Conservation (phyloP, 2,329 filamentous ascomycete genomes). For the Colletotrichum scovillei region DNA sequence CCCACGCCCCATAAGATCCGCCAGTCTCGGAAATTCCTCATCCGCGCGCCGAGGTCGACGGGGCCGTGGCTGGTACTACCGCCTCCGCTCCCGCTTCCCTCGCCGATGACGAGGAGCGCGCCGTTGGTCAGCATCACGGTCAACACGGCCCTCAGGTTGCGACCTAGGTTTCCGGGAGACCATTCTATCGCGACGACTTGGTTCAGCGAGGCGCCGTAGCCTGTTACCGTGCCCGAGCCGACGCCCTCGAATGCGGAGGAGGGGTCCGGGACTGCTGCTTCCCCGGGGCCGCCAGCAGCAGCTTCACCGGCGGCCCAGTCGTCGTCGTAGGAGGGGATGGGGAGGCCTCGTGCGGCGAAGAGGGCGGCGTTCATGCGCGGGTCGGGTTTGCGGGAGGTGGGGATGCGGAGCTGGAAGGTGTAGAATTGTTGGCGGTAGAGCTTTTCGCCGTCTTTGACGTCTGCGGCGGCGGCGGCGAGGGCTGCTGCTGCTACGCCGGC, state of each 20-base stretch:
- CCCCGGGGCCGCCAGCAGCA: neutral
- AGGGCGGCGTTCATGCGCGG: constrained; percentile 58
- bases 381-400: constrained; percentile 49
- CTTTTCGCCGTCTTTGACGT: constrained; percentile 16
- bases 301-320: constrained; percentile 3
- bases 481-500: constrained; percentile 42
- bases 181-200: constrained; percentile 66
- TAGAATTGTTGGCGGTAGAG: constrained; percentile 45
- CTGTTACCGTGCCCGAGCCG: constrained; percentile 58
- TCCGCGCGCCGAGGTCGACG: constrained; percentile 44
- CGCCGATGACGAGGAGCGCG: constrained; percentile 62
- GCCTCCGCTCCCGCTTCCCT: constrained; percentile 42
- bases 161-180: constrained; percentile 69
- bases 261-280: constrained; percentile 41
- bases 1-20: constrained; percentile 67
- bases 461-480: constrained; percentile 30
- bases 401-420: constrained; percentile 47
- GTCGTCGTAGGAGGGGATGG: constrained; percentile 43
- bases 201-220: constrained; percentile 62
- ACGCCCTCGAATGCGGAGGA: constrained; percentile 50
- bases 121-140: constrained; percentile 63
- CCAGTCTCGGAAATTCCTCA: constrained; percentile 60
- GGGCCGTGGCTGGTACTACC: constrained; percentile 16
- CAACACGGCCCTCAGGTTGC: constrained; percentile 63
- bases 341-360: constrained; percentile 51